These are phyloP conservation scores for Artemisia annua DNA, from an alignment of 129 eudicot genomes.

Conservation along the genomic window DNA sequence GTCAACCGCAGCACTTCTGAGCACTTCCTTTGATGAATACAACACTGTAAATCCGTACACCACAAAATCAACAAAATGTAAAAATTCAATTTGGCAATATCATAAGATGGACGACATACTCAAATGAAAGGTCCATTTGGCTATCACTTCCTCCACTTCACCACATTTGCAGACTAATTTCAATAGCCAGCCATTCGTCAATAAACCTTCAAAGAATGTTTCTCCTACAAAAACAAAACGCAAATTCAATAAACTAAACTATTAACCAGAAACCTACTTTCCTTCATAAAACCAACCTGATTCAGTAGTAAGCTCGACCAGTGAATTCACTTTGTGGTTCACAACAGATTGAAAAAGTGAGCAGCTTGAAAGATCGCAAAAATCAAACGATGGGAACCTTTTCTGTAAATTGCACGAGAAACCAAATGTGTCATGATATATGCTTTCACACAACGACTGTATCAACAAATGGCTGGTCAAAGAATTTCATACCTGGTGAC, in stretches of 20 bases:
- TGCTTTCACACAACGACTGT: neutral
- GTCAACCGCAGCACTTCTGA: slow-evolving; percentile 61
- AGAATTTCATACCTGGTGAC: slow-evolving; percentile 61
- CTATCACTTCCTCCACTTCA: slow-evolving; percentile 64
- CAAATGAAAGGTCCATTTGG: slow-evolving; percentile 67
- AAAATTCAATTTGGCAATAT: neutral
- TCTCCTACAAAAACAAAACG: slow-evolving; percentile 47
- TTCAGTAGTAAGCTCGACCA: slow-evolving; percentile 21
- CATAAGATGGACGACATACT: slow-evolving; percentile 21
- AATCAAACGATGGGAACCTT: slow-evolving; percentile 41
- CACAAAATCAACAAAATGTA: slow-evolving; percentile 14
- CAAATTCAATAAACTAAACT: slow-evolving; percentile 4
- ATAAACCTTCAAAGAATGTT: slow-evolving; percentile 64
- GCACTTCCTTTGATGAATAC: slow-evolving; percentile 59
- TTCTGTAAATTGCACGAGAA: slow-evolving; percentile 42
- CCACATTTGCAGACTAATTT: slow-evolving; percentile 47
- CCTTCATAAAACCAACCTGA: slow-evolving; percentile 19
- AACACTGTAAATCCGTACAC: slow-evolving; percentile 48
- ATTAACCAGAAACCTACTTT: neutral
- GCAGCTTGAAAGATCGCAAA: slow-evolving; percentile 49
- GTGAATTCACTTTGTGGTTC: slow-evolving; percentile 41
- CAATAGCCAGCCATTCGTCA: slow-evolving; percentile 79
- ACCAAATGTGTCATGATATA: neutral
- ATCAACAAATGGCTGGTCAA: slow-evolving; percentile 3
- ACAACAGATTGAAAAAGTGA: slow-evolving; percentile 17